Evolutionary conservation across 805 yeast genomes (phyloP).

Genomic region (Wickerhamiella galacta): DNA sequence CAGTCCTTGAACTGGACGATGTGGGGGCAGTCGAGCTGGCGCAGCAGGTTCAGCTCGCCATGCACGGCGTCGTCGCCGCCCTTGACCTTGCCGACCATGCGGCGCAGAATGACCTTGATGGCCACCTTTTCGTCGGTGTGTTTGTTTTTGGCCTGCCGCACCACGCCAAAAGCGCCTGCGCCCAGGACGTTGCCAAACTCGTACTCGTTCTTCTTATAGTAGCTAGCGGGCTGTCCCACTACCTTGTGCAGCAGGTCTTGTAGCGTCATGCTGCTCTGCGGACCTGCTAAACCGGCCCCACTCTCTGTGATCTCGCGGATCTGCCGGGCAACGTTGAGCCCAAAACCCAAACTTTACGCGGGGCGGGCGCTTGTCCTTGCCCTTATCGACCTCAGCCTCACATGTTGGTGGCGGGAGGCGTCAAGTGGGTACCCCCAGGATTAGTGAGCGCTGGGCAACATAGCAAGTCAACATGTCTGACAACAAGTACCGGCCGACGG

Average conservation of each 20-base stretch:
- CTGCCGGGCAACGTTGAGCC: too few species aligned
- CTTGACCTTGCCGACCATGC: conserved; percentile 65
- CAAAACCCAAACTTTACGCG: too few species aligned
- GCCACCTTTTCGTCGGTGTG: conserved; percentile 60
- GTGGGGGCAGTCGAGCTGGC: conserved; percentile 59
- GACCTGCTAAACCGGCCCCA: too few species aligned
- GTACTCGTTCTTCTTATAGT: conserved; percentile 48
- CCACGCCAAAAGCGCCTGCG: conserved; percentile 92
- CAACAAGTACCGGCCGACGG: conserved; percentile 17
- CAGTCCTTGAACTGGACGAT: conserved; percentile 83
- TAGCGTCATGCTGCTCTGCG: too few species aligned
- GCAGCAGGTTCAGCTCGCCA: conserved; percentile 60
- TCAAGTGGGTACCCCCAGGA: too few species aligned
- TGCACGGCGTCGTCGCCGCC: conserved; percentile 62
- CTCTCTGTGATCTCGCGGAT: too few species aligned
- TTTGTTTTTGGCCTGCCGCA: conserved; percentile 48
- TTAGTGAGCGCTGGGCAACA: too few species aligned
- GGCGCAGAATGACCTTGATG: conserved; percentile 72
- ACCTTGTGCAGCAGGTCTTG: conserved; percentile 37
- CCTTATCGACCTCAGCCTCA: too few species aligned
- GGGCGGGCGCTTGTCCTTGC: too few species aligned
- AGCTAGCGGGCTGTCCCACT: conserved; percentile 58
- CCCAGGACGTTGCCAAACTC: conserved; percentile 75
- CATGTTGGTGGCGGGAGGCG: too few species aligned
- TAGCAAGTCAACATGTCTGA: conserved; percentile 12